These are phyloP conservation scores for Seiridium cupressi DNA, from an alignment of 2,329 filamentous ascomycete genomes.

Conservation along the genomic window DNA sequence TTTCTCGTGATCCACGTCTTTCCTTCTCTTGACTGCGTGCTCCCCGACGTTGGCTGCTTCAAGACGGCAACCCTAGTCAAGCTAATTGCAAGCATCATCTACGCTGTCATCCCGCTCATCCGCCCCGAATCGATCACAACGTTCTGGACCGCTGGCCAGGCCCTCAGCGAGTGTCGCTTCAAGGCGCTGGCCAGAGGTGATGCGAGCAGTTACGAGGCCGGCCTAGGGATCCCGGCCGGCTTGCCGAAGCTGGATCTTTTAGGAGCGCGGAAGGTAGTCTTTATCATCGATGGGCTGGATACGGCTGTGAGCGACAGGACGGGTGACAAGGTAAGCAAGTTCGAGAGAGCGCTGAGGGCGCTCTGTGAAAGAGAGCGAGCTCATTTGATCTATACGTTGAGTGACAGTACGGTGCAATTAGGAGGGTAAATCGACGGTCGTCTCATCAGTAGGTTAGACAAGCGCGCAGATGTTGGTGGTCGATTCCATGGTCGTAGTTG, in stretches of 20 bases:
- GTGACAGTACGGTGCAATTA: not conserved
- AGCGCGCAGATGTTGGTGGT: not conserved
- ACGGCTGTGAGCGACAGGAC: conserved; percentile 4
- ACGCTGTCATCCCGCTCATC: not conserved
- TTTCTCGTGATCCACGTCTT: conserved; percentile 3
- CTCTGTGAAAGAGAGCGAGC: conserved; percentile 5
- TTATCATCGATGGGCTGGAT: conserved; percentile 8
- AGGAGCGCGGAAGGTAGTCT: conserved; percentile 1
- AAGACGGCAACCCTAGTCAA: conserved; percentile 3
- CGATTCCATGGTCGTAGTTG: no score
- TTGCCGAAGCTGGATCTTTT: not conserved
- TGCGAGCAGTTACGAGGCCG: conserved; percentile 6
- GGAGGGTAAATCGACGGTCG: no score
- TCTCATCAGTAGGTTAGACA: not conserved
- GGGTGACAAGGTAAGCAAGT: not conserved
- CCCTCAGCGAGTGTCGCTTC: not conserved
- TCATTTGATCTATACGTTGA: conserved; percentile 4
- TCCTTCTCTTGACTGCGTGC: conserved; percentile 1
- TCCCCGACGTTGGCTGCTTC: not conserved
- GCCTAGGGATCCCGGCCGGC: conserved; percentile 7
- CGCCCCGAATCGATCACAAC: not conserved
- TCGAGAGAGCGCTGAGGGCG: not conserved
- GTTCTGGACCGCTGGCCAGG: not conserved
- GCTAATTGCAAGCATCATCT: conserved; percentile 4
- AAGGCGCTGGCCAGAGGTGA: not conserved